Percentiles rank a stretch among this genome's conserved stretches.
Conservation (phyloP, 2,329 filamentous ascomycete genomes). For the Emergomyces orientalis region DNA sequence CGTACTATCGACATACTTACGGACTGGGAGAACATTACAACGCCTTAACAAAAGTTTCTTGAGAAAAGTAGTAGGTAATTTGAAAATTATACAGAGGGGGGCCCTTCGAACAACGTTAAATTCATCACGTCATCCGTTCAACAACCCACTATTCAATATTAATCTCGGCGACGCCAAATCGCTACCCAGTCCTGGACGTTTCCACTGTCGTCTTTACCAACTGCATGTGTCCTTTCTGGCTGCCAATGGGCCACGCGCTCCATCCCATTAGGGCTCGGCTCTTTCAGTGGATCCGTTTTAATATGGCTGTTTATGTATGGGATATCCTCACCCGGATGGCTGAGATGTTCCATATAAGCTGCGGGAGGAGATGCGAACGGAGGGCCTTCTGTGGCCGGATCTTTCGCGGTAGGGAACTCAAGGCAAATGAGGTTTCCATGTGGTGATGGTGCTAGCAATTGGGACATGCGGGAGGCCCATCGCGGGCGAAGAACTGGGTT, state of each 20-base stretch:
- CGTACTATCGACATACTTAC: constrained; percentile 90
- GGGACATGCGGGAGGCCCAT: constrained; percentile 49
- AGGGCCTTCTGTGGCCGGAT: constrained; percentile 55
- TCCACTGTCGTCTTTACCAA: constrained; percentile 40
- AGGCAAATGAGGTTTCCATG: constrained; percentile 52
- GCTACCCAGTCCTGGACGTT: constrained; percentile 36
- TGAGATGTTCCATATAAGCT: constrained; percentile 63
- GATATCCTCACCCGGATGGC: constrained; percentile 58
- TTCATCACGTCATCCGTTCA: background rate
- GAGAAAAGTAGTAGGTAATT: constrained; percentile 11
- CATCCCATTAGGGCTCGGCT: constrained; percentile 32
- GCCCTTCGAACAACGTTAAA: background rate
- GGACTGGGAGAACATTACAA: constrained; percentile 97
- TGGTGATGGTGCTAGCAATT: constrained; percentile 42
- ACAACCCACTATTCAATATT: background rate
- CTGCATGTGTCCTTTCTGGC: constrained; percentile 47
- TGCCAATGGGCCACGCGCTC: constrained; percentile 46
- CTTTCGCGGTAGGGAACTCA: constrained; percentile 69
- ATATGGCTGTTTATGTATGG: constrained; percentile 50
- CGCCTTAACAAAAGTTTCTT: constrained; percentile 53
- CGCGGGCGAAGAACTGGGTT: constrained; percentile 45
- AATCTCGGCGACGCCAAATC: constrained; percentile 34
- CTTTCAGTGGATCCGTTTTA: constrained; percentile 38
- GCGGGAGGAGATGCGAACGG: constrained; percentile 61
- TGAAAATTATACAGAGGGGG: background rate